phyloP scores from a whole-genome alignment of 2,329 filamentous ascomycete genomes.

The Hypoxylon sp. region DNA sequence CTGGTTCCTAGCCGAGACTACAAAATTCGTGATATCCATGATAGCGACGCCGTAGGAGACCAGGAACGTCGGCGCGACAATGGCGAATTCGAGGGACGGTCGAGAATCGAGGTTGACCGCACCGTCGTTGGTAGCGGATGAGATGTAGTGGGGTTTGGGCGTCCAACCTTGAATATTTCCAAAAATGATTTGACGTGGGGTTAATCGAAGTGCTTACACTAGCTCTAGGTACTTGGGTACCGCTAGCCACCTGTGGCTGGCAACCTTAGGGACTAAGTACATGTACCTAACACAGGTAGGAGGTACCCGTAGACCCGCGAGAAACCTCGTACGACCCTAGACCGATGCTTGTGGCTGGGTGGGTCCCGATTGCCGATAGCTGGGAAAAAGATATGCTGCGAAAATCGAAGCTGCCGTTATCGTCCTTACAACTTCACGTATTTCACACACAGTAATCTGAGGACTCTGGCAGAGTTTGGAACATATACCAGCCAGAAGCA shows the following conservation, averaged over 20 bases:
- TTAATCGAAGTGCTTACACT: background rate
- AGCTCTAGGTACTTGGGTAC: conserved; percentile 17
- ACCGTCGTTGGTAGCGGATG: background rate
- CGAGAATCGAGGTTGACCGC: background rate
- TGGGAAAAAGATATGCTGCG: conserved; percentile 14
- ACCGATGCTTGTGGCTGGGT: conserved; percentile 29
- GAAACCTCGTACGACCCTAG: background rate
- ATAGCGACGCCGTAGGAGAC: conserved; percentile 18
- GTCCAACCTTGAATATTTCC: conserved; percentile 8
- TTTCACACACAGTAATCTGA: background rate
- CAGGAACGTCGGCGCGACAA: background rate
- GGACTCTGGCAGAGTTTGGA: background rate
- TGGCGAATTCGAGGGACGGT: background rate
- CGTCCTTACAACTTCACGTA: background rate
- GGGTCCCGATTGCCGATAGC: conserved; percentile 30
- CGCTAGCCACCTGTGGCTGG: conserved; percentile 24
- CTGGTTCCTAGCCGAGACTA: conserved; percentile 83
- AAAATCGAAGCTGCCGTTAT: conserved; percentile 19
- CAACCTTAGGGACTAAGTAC: no score
- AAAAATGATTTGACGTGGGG: conserved; percentile 22
- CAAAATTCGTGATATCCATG: conserved; percentile 92
- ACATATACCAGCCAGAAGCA: background rate
- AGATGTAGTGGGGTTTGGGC: conserved; percentile 13
- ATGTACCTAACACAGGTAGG: no score
- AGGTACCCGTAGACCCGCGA: background rate